phyloP scores from a whole-genome alignment of 2,329 filamentous ascomycete species.

The Dactylellina cionopaga region DNA sequence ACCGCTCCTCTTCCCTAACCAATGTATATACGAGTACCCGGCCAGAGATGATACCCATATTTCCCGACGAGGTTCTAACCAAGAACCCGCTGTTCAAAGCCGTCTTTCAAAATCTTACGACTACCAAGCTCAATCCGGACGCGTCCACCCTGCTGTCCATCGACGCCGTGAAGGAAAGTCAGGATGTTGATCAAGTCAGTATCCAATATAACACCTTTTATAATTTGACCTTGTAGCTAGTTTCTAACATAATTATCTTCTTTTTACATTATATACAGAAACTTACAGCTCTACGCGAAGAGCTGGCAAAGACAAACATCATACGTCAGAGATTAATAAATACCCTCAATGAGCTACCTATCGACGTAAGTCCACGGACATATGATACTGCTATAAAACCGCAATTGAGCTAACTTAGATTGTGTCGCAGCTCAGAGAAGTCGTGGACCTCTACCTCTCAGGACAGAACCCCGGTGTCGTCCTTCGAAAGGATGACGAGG shows the following conservation, averaged over 20 bases:
- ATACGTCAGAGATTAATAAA: conserved; percentile 34
- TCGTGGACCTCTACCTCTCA: conserved; percentile 47
- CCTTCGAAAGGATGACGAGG: conserved; percentile 47
- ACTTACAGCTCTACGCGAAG: conserved; percentile 43
- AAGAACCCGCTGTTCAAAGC: conserved; percentile 56
- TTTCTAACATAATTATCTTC: not conserved
- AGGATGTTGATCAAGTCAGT: conserved; percentile 47
- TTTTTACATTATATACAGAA: conserved; percentile 7
- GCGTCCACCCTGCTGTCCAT: conserved; percentile 47
- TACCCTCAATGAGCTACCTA: conserved; percentile 39
- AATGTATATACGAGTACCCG: not conserved
- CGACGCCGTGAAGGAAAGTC: conserved; percentile 31
- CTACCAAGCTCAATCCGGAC: conserved; percentile 54
- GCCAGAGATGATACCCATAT: conserved; percentile 55
- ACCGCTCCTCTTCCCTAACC: not conserved
- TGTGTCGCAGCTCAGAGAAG: conserved; percentile 26
- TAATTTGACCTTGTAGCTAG: not conserved
- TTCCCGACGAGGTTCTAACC: conserved; percentile 53
- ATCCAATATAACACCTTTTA: not conserved
- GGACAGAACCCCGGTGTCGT: conserved; percentile 31
- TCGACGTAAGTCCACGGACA: conserved; percentile 18
- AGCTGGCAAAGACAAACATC: conserved; percentile 29
- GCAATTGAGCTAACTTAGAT: conserved; percentile 4
- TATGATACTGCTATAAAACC: not conserved
- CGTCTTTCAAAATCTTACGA: conserved; percentile 55